Evolutionary conservation across 2,329 filamentous ascomycete genomes (phyloP), one percentile per base, ranked within the genome.

Genomic region (Botrytis galanthina): DNA sequence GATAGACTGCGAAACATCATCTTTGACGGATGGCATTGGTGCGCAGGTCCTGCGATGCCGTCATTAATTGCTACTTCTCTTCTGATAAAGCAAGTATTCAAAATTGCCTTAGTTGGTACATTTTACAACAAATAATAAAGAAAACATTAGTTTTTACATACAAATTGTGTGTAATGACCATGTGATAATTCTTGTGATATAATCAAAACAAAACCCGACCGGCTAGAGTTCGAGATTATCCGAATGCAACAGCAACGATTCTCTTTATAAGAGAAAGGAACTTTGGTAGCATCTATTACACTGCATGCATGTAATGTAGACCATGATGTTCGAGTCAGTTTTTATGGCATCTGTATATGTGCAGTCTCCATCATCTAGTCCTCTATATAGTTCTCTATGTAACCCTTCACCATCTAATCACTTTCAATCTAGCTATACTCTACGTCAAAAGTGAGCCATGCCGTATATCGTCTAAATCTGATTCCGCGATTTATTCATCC

Each of bases 1-100:
- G 76, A 80, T 81, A 80, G 79, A 81, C 78, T 80, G 80, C 79
- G 78, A 54, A 62, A 57, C 70, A 51, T 59, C 67, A 51, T 74
- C 64, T 78, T 78, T 73, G 78, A 80, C 80, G 81, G 63, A 82
- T 82, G 81, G 81, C 81, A 83, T 68, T 82, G 80, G 63, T 81
- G 81, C 81, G 82, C 83, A 81, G 81, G 82, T 81, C 82, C 48
- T 80, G 81, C 80, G 78, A 80, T 82, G 82, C 81, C 81, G 82
- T 83, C 81, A 78, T 67, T 84, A 84, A 84, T 82, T 79, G 76
- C 73, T 76, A 77, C 66, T 35, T 75, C 76, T 61, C 54, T 62
- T 62, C 35, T 39, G 57, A 70, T 75, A 73, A 62, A 73, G 75
- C 74, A 68, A 68, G 35, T 68, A 68, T 32, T 42, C 35, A 39